A percentile compares a stretch with the other conserved stretches of the same genome.
Conservation (phyloP, 2,329 filamentous ascomycete genomes). For the Neurospora sp. region DNA sequence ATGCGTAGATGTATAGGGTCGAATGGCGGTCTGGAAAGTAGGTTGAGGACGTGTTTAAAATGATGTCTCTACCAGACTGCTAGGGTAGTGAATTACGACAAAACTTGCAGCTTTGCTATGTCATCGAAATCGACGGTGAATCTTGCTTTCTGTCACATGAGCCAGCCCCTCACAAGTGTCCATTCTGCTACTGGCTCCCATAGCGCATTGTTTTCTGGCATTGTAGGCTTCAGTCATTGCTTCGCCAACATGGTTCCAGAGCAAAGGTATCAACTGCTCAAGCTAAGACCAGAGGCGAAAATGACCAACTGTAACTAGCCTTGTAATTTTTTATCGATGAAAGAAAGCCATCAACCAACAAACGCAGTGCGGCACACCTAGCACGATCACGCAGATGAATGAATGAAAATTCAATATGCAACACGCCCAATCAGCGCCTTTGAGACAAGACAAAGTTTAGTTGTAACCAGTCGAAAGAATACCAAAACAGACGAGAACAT, state of each 20-base stretch:
- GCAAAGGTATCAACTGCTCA: neutral
- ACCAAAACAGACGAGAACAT: neutral
- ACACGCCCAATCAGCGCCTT: neutral
- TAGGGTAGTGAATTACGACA: neutral
- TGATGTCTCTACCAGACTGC: neutral
- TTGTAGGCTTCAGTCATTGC: neutral
- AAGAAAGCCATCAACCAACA: neutral
- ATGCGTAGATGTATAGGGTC: neutral
- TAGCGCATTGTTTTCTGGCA: neutral
- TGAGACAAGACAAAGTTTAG: neutral
- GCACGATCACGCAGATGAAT: neutral
- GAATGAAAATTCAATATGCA: neutral
- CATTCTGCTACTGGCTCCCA: neutral
- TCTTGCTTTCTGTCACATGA: neutral
- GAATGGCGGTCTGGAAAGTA: neutral
- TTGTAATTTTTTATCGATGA: neutral
- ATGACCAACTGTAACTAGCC: neutral
- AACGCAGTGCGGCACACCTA: neutral
- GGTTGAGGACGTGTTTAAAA: neutral
- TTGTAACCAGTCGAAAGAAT: neutral
- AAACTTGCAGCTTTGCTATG: neutral
- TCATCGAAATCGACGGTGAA: neutral
- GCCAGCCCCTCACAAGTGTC: neutral
- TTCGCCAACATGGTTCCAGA: neutral
- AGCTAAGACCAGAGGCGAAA: neutral